phyloP scores from a whole-genome alignment of 1,284 basidiomycete species.

The Coriolopsis trogii region DNA sequence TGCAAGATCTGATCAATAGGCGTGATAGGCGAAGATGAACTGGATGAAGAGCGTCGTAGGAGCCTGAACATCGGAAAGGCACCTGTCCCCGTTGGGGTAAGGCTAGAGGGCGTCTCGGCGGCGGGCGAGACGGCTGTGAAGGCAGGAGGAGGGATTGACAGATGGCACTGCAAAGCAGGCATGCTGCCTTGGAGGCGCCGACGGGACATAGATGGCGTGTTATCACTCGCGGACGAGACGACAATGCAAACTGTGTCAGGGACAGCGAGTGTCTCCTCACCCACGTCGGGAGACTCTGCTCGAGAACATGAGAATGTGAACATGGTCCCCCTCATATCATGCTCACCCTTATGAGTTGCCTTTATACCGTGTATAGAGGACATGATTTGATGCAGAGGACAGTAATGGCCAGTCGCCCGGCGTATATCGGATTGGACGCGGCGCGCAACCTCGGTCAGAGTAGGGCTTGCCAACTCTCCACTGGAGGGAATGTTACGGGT shows the following conservation, averaged over 20 bases:
- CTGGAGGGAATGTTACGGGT: background rate
- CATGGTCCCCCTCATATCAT: background rate
- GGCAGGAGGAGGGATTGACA: constrained; percentile 28
- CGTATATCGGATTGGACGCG: constrained; percentile 19
- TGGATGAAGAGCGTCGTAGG: constrained; percentile 9
- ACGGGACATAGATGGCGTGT: constrained; percentile 27
- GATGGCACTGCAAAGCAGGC: constrained; percentile 28
- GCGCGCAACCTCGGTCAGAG: constrained; percentile 7
- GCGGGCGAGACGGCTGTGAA: constrained; percentile 5
- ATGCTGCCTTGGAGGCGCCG: constrained; percentile 31
- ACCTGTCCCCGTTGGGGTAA: background rate
- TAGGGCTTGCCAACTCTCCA: too few species aligned
- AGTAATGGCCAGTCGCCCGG: constrained; percentile 14
- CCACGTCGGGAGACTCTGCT: background rate
- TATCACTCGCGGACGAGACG: background rate
- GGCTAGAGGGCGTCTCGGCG: constrained; percentile 3
- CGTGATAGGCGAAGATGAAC: constrained; percentile 27
- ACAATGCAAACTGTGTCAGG: background rate
- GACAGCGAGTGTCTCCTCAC: background rate
- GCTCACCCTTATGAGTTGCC: too few species aligned
- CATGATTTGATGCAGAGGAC: constrained; percentile 16
- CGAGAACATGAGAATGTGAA: background rate
- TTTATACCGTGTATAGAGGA: constrained; percentile 13
- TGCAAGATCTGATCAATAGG: constrained; percentile 36
- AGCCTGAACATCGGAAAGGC: constrained; percentile 1